phyloP scores from a whole-genome alignment of 1,284 basidiomycete genomes.

The Moniliophthora roreri region DNA sequence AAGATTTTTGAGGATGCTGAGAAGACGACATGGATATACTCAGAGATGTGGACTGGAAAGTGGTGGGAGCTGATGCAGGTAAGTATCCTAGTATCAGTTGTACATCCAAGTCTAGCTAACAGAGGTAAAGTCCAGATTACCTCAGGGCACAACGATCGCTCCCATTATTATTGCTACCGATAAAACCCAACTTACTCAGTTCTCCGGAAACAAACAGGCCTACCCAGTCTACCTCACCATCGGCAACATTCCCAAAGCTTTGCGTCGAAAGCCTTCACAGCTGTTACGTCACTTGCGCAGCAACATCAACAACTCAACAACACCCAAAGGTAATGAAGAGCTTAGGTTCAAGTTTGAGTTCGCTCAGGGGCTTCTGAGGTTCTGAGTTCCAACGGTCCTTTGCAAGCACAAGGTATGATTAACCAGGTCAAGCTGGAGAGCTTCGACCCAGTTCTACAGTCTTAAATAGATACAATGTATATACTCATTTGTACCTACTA shows the following conservation, averaged over 20 bases:
- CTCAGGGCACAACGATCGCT: constrained; percentile 18
- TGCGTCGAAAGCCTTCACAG: constrained; percentile 17
- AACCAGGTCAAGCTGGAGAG: no score
- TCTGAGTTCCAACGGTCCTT: no score
- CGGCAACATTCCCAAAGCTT: constrained; percentile 23
- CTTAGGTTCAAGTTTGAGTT: no score
- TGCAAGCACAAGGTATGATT: no score
- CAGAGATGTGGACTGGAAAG: constrained; percentile 22
- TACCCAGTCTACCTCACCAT: constrained; percentile 27
- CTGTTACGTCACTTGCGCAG: no score
- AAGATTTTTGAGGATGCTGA: background rate
- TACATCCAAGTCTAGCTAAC: background rate
- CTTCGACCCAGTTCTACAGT: no score
- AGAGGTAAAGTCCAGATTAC: constrained; percentile 12
- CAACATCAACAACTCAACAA: no score
- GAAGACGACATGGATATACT: constrained; percentile 13
- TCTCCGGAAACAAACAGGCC: constrained; percentile 18
- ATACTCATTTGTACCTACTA: no score
- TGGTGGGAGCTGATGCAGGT: constrained; percentile 24
- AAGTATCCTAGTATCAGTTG: constrained; percentile 5
- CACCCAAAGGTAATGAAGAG: no score
- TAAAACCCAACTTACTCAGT: constrained; percentile 21
- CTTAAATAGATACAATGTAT: no score
- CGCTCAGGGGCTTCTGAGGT: no score
- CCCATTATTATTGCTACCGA: constrained; percentile 16